A percentile compares a stretch with the other conserved stretches of the same genome.
These are phyloP conservation scores for Dictyostelium discoideum DNA, from an alignment of 78 protist genomes.

Conservation along the genomic window DNA sequence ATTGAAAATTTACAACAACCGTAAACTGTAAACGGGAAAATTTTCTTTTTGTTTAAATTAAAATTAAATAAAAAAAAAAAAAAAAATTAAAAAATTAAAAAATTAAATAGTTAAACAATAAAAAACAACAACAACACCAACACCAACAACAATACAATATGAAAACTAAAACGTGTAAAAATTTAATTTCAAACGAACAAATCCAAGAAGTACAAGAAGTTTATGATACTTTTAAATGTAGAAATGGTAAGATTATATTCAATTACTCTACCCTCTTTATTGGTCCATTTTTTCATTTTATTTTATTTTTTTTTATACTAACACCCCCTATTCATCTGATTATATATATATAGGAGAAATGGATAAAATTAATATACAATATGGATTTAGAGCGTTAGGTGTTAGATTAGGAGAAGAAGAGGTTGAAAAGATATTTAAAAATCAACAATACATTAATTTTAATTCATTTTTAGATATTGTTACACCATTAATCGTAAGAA, in stretches of 20 bases:
- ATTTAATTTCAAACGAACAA: background rate
- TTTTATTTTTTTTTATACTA: no score
- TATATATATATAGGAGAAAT: background rate
- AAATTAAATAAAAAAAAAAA: background rate
- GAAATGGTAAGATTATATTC: background rate
- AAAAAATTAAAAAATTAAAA: background rate
- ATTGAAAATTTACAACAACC: background rate
- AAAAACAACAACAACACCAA: background rate
- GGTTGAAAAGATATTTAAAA: background rate
- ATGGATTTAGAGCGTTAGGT: background rate
- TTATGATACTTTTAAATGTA: background rate
- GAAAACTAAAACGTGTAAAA: conserved; percentile 6
- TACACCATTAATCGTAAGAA: background rate
- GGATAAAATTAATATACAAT: conserved; percentile 1
- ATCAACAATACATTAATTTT: background rate
- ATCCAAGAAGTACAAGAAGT: background rate
- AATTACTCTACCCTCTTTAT: background rate
- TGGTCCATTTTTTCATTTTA: no score
- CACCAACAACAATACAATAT: background rate
- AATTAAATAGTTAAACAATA: background rate
- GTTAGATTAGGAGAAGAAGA: background rate
- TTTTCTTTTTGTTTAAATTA: no score
- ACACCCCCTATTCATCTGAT: background rate
- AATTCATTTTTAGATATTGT: background rate
- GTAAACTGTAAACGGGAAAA: background rate